Base-by-base conservation (phyloP, 2,329 filamentous ascomycete genomes). In the Pseudopithomyces chartarum region DNA sequence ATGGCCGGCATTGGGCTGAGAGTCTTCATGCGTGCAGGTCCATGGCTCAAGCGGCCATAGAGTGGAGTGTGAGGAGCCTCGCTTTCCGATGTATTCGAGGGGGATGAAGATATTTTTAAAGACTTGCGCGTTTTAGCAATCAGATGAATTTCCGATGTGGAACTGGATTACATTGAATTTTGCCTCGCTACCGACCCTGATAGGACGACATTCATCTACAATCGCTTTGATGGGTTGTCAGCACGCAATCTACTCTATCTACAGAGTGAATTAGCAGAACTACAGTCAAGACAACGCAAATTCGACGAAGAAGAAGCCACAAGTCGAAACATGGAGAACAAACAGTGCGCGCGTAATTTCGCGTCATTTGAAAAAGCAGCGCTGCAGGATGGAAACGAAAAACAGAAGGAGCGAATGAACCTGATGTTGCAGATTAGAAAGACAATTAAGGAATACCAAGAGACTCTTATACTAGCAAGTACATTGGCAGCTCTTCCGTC, bases 261-360 rank as follows among this genome's bases (percentile, higher is more conserved):
- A 1, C 61, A 67, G 33, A 64, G 60, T 22, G 55, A 63, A 36
- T 52, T 66, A 0, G 50, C 52, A 3, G 57, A 54, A 38, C 46
- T 66, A 1, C 51, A 64, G 43, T 13, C n/a, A 1, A 45, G 54
- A 34, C 54, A 55, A 32, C 43, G 42, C 7, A 32, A n/a, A 19
- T 58, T 64, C 20, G 63, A 66, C 33, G 19, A 56, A 11, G 49
- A 61, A n/a, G 60, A 62, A n/a, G 10, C 40, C 20, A 11, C 38
- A 7, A 45, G 13, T 6, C 33, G 33, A 2, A 53, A 56, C 13
- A 49, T 58, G 34, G 29, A 15, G 4, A 53, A 52, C 20, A 61
- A 64, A 19, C 54, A 56, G 39, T 60, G 36, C 20, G 57, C 53
- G 2, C 38, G 55, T 3, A 62, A 54, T 19, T 57, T 15, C 22